Evolutionary conservation across 1,284 basidiomycete genomes (phyloP), one percentile per base, ranked within the genome.

Genomic region (Apiotrichum gracile): DNA sequence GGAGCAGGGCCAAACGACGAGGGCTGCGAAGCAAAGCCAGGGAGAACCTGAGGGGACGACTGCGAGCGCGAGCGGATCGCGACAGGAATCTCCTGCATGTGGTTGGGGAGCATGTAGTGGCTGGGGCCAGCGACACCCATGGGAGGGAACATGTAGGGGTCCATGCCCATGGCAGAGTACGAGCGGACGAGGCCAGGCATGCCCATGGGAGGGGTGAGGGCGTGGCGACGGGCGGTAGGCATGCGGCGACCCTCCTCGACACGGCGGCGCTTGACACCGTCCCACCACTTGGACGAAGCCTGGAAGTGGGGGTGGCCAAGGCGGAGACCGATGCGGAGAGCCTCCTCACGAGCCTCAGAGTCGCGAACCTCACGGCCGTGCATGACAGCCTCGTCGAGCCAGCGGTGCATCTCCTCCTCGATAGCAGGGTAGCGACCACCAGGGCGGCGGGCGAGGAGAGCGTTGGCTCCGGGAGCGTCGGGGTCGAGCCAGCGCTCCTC

Each of bases 271-370:
- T 61, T 61, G 53, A 61, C 55, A 22, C 52, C 55, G 47, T 61
- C 58, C 58, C 58, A 61, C 58, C 58, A 61, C 51, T 61, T 61
- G 49, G 58, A 57, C 37, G 58, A 61, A 19, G 55, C 55, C 52
- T 61, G 55, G 53, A 61, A 61, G 47, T 57, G 55, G 38, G 55
- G 55, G 51, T 57, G 55, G 24, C 58, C 58, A 17, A 57, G 53
- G 24, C 52, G 52, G 5, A 52, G 43, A 13, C 55, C 55, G 24
- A 61, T 54, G 52, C 54, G 52, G 44, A 57, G 55, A 0, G 58
- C 58, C 47, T 61, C 52, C 29, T 61, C 58, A 13, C 58, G 52
- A 16, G 58, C 58, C 45, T 61, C 58, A 1, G 55, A 33, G 51
- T 61, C 58, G 25, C 55, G 52, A 2, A 61, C 55, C 27, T 61